Evolutionary conservation across 148 eudicot species (phyloP).

Genomic region (Silene latifolia): DNA sequence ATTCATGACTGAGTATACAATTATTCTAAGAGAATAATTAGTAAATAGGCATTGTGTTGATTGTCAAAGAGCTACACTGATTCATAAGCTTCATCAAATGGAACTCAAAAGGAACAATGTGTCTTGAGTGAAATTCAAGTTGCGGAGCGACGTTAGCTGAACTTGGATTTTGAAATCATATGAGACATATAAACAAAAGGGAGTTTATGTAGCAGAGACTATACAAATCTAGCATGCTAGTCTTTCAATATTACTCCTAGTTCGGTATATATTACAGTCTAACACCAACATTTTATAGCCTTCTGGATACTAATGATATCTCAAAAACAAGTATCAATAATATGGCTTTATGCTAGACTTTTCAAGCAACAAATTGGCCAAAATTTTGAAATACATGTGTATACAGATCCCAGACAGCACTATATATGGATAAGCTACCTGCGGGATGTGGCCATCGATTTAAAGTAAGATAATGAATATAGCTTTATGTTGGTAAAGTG

Average conservation of each 20-base stretch:
- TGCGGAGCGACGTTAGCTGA: background rate
- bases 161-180: too few species aligned
- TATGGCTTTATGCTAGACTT: background rate
- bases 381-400: background rate
- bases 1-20: background rate
- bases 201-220: background rate
- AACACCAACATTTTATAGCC: background rate
- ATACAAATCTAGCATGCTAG: background rate
- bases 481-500: background rate
- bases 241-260: background rate
- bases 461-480: background rate
- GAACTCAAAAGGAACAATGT: background rate
- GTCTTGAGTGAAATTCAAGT: background rate
- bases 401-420: background rate
- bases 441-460: background rate
- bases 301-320: background rate
- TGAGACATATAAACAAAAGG: background rate
- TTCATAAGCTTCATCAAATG: background rate
- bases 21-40: background rate
- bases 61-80: background rate
- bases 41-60: background rate
- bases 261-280: background rate
- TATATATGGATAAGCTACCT: background rate
- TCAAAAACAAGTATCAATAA: background rate
- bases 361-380: background rate